Conservation (phyloP, 352 stramenopile species). For the Pythium coloratum region DNA sequence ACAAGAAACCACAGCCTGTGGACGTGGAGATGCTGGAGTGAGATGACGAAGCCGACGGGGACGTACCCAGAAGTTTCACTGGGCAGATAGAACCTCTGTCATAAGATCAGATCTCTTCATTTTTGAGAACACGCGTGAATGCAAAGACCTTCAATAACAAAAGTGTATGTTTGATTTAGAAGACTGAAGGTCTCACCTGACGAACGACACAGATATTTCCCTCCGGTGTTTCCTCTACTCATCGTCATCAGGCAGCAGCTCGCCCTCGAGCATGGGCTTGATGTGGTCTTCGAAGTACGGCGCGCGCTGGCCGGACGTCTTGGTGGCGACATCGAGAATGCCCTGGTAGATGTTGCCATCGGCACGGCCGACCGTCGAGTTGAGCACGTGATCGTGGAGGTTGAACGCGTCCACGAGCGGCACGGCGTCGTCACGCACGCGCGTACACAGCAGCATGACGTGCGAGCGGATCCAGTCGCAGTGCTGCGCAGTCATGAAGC, state of each 20-base stretch:
- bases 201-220: background rate
- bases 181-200: background rate
- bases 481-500: constrained; percentile 58
- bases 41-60: constrained; percentile 43
- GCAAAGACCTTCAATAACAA: constrained; percentile 4
- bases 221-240: background rate
- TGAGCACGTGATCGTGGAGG: constrained; percentile 66
- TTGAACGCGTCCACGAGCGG: constrained; percentile 76
- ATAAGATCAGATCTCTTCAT: background rate
- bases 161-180: background rate
- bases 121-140: background rate
- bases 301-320: constrained; percentile 36
- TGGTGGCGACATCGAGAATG: constrained; percentile 44
- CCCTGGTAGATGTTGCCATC: constrained; percentile 80
- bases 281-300: constrained; percentile 60
- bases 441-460: constrained; percentile 43
- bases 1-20: constrained; percentile 79
- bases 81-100: too few relatives aligned
- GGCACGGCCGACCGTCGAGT: constrained; percentile 58
- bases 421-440: constrained; percentile 61
- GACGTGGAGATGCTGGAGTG: constrained; percentile 84
- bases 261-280: constrained; percentile 63
- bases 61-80: constrained; percentile 20
- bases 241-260: constrained; percentile 24
- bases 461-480: constrained; percentile 45